Percentiles rank a stretch among this genome's conserved stretches.
Conservation (phyloP, 108 stramenopile genomes). For the Licmophora abbreviata region DNA sequence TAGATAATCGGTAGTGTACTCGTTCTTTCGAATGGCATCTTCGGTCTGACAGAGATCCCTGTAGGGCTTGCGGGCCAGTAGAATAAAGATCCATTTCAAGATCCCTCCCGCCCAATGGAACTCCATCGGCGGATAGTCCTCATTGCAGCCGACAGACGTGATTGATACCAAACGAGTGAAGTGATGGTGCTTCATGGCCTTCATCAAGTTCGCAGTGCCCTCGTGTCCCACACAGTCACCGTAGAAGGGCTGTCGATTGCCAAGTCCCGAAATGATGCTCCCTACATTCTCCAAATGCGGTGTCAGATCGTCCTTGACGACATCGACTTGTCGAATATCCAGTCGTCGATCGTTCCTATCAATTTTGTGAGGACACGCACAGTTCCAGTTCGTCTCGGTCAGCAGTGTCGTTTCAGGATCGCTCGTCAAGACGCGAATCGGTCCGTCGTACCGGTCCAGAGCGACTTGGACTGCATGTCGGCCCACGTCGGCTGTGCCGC, state of each 20-base stretch:
- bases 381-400: slow-evolving; percentile 57
- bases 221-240: slow-evolving; percentile 20
- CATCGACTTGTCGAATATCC: background rate
- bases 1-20: slow-evolving; percentile 16
- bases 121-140: slow-evolving; percentile 44
- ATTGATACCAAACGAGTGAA: slow-evolving; percentile 39
- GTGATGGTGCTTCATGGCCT: slow-evolving; percentile 40
- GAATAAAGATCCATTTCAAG: slow-evolving; percentile 34
- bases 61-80: slow-evolving; percentile 22
- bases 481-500: slow-evolving; percentile 52
- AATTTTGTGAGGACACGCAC: slow-evolving; percentile 41
- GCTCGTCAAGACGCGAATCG: slow-evolving; percentile 49
- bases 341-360: slow-evolving; percentile 6
- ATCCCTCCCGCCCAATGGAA: slow-evolving; percentile 35
- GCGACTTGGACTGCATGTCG: slow-evolving; percentile 58
- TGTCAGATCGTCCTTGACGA: slow-evolving; percentile 2
- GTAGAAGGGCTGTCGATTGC: slow-evolving; percentile 57
- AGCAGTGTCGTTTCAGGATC: slow-evolving; percentile 35
- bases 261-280: slow-evolving; percentile 63
- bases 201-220: slow-evolving; percentile 50
- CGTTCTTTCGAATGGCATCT: slow-evolving; percentile 1
- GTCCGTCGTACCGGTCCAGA: slow-evolving; percentile 27
- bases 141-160: slow-evolving; percentile 45
- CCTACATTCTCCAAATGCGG: slow-evolving; percentile 35
- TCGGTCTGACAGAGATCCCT: slow-evolving; percentile 58